A percentile compares a stretch with the other conserved stretches of the same genome.
phyloP scores from a whole-genome alignment of 495 filamentous ascomycete species.

The Penicillium taxi region DNA sequence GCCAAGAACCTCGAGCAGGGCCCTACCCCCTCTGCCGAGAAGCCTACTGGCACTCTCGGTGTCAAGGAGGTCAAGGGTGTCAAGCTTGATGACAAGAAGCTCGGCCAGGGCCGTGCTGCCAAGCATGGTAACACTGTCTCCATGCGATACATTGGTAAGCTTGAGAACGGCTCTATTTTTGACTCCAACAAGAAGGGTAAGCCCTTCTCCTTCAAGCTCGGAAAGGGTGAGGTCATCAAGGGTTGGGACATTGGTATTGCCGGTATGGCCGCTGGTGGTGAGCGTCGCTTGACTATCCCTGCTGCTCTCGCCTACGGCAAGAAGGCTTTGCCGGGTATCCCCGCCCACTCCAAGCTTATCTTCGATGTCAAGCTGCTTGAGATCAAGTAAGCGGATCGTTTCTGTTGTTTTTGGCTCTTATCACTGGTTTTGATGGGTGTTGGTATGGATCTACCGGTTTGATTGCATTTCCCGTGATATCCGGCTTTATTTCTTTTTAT shows the following conservation, averaged over 20 bases:
- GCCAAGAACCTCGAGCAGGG: conserved; percentile 97
- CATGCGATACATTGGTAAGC: conserved; percentile 97
- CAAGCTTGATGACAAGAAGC: conserved; percentile 89
- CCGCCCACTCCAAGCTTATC: conserved; percentile 77
- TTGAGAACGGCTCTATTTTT: conserved; percentile 84
- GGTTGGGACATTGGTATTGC: conserved; percentile 93
- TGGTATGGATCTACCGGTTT: conserved; percentile 23
- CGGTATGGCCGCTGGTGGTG: conserved; percentile 87
- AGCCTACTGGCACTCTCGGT: conserved; percentile 50
- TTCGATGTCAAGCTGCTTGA: conserved; percentile 90
- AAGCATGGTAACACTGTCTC: conserved; percentile 81
- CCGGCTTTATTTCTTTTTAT: conserved; percentile 38
- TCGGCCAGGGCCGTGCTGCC: conserved; percentile 68
- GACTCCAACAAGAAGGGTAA: conserved; percentile 97
- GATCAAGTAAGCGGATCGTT: conserved; percentile 42
- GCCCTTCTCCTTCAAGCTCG: conserved; percentile 91
- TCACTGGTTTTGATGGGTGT: conserved; percentile 25
- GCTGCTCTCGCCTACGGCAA: conserved; percentile 79
- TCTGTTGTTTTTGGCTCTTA: conserved; percentile 15
- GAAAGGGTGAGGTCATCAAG: conserved; percentile 92
- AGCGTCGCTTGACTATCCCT: conserved; percentile 85
- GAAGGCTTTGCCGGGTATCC: conserved; percentile 70
- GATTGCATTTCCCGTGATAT: conserved; percentile 37
- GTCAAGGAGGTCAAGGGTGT: conserved; percentile 78
- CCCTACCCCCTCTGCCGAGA: conserved; percentile 62